Percentiles rank a stretch among this genome's conserved stretches.
Evolutionary conservation across 23 red algal species (phyloP).

Genomic region (Chondrus crispus): DNA sequence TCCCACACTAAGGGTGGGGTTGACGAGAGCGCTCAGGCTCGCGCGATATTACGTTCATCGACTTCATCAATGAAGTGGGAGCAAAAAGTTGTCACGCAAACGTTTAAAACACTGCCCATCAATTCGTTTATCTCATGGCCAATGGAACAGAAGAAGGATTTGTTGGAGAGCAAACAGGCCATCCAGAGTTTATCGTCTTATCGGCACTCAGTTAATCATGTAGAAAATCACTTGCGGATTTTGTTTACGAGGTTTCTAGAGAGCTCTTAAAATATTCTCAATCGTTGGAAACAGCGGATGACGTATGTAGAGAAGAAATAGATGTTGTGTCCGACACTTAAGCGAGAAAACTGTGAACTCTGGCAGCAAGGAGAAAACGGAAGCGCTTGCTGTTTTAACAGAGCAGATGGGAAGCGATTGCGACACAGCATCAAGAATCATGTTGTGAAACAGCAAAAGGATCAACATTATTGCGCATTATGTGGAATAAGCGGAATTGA

Average conservation of each 20-base stretch:
- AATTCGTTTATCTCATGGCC: not conserved
- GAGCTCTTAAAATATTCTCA: conserved; percentile 12
- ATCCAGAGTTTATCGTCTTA: not conserved
- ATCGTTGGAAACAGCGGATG: no score
- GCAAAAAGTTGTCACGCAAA: not conserved
- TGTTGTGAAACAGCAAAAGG: no score
- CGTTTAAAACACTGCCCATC: not conserved
- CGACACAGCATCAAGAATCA: no score
- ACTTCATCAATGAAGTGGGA: not conserved
- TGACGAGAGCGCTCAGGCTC: not conserved
- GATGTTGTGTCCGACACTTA: no score
- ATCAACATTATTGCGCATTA: no score
- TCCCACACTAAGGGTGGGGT: conserved; percentile 3
- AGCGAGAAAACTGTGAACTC: no score
- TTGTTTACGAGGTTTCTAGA: not conserved
- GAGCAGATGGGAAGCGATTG: no score
- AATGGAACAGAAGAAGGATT: not conserved
- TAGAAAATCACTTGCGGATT: not conserved
- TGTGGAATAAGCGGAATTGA: no score
- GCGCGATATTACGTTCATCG: not conserved
- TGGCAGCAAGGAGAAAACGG: no score
- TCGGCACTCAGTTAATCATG: not conserved
- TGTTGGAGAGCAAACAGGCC: not conserved
- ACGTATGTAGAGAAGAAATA: no score
- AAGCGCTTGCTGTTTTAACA: no score